Percentiles rank a stretch among this genome's conserved stretches.
Conservation (phyloP, 2,329 filamentous ascomycete species). For the Boeremia lycopersici region DNA sequence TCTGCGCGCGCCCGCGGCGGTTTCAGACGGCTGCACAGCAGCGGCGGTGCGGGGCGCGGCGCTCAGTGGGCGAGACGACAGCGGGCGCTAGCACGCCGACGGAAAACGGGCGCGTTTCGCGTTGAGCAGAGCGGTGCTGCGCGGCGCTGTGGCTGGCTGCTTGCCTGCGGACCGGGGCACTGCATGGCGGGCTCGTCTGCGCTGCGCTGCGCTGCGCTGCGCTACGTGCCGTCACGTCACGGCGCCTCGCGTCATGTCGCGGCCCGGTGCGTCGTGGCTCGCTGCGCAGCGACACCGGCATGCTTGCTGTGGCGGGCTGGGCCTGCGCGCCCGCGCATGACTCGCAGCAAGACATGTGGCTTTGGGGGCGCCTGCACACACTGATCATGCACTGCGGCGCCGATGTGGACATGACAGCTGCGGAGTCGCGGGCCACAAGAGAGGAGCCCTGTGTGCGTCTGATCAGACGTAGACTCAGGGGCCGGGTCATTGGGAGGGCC, state of each 20-base stretch:
- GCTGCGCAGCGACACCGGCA: not conserved
- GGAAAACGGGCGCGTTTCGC: not conserved
- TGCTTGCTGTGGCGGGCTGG: not conserved
- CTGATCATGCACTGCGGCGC: conserved; percentile 5
- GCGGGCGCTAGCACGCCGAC: conserved; percentile 3
- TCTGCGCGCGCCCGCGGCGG: no score
- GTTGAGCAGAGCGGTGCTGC: no score
- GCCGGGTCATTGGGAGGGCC: conserved; percentile 6
- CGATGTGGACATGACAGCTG: conserved; percentile 5
- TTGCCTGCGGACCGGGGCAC: no score
- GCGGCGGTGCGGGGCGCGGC: no score
- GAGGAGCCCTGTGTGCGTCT: not conserved
- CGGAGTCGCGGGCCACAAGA: not conserved
- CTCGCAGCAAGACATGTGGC: conserved; percentile 14
- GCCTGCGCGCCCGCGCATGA: not conserved
- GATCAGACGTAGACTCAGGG: conserved; percentile 9
- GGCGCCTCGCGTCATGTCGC: no score
- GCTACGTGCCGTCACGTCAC: not conserved
- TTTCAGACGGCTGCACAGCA: no score
- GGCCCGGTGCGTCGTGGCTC: no score
- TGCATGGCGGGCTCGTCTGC: no score
- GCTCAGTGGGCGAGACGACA: not conserved
- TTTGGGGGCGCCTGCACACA: not conserved
- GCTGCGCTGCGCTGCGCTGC: not conserved
- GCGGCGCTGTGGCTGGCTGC: not conserved